Evolutionary conservation across 352 stramenopile species (phyloP).

Genomic region (Phytophthora hibernalis): DNA sequence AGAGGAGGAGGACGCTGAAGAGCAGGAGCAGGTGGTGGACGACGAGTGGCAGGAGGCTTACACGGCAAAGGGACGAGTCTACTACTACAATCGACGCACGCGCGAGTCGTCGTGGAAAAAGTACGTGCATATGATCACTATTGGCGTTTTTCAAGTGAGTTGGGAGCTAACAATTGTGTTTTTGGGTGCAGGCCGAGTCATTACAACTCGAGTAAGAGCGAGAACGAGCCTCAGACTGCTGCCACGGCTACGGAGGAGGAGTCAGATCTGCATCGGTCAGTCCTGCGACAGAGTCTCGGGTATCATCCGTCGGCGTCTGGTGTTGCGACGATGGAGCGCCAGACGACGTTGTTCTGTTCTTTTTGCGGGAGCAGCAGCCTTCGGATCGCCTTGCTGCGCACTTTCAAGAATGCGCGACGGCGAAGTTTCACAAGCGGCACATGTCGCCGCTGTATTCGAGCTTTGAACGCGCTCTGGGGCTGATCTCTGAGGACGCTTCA

Average conservation of each 20-base stretch:
- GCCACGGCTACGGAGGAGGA: constrained; percentile 19
- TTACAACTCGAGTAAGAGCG: constrained; percentile 22
- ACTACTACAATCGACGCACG: constrained; percentile 90
- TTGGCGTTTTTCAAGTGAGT: neutral
- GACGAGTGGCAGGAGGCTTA: constrained; percentile 87
- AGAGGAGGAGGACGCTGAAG: constrained; percentile 17
- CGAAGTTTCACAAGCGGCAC: constrained; percentile 61
- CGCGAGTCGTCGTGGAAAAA: constrained; percentile 88
- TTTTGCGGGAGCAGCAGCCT: constrained; percentile 69
- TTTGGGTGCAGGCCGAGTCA: constrained; percentile 36
- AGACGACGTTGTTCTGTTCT: constrained; percentile 70
- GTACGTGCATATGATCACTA: constrained; percentile 33
- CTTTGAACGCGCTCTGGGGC: constrained; percentile 67
- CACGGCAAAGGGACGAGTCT: constrained; percentile 85
- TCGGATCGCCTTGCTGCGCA: constrained; percentile 49
- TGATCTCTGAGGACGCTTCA: constrained; percentile 73
- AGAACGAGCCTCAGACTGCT: constrained; percentile 13
- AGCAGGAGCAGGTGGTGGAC: constrained; percentile 27
- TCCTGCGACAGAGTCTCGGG: constrained; percentile 41
- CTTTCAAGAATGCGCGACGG: constrained; percentile 56
- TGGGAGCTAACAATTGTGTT: constrained; percentile 4
- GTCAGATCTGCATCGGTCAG: constrained; percentile 24
- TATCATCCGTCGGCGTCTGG: constrained; percentile 32
- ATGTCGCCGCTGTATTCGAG: constrained; percentile 61
- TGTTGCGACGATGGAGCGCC: constrained; percentile 36